Conservation (phyloP, 306 rosid genomes). For the Pueraria montana region DNA sequence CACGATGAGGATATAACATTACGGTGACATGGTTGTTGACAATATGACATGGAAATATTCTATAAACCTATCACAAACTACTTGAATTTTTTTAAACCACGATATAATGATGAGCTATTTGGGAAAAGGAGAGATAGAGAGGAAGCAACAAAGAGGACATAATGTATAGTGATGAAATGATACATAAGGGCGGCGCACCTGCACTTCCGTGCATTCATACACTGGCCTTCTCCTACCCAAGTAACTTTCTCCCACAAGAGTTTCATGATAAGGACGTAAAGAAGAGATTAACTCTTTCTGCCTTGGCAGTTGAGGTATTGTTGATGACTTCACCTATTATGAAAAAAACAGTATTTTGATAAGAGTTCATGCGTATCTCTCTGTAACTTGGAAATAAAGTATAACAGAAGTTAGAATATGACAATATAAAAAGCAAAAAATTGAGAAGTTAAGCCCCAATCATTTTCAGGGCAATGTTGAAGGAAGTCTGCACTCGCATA, state of each 20-base stretch:
- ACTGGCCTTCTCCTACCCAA: conserved; percentile 89
- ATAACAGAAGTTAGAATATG: neutral
- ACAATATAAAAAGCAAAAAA: conserved; percentile 12
- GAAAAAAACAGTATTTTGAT: conserved; percentile 40
- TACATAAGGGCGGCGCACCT: conserved; percentile 66
- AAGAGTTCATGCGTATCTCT: conserved; percentile 41
- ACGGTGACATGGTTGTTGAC: conserved; percentile 14
- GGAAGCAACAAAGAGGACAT: conserved; percentile 1
- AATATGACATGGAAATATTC: conserved; percentile 24
- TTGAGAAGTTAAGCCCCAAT: neutral
- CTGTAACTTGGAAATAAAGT: conserved; percentile 4
- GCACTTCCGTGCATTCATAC: conserved; percentile 86
- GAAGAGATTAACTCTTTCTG: conserved; percentile 78
- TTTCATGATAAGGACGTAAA: conserved; percentile 83
- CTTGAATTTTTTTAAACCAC: conserved; percentile 11
- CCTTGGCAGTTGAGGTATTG: conserved; percentile 85
- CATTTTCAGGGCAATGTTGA: conserved; percentile 23
- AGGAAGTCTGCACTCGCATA: neutral
- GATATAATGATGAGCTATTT: conserved; percentile 7
- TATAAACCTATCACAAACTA: conserved; percentile 25
- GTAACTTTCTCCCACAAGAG: conserved; percentile 96
- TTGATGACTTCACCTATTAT: conserved; percentile 80
- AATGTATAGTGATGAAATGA: conserved; percentile 29
- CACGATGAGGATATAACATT: conserved; percentile 18
- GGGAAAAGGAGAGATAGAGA: neutral